Evolutionary conservation across 768 basidiomycete species (phyloP).

Genomic region (Dioszegia aurantiaca): DNA sequence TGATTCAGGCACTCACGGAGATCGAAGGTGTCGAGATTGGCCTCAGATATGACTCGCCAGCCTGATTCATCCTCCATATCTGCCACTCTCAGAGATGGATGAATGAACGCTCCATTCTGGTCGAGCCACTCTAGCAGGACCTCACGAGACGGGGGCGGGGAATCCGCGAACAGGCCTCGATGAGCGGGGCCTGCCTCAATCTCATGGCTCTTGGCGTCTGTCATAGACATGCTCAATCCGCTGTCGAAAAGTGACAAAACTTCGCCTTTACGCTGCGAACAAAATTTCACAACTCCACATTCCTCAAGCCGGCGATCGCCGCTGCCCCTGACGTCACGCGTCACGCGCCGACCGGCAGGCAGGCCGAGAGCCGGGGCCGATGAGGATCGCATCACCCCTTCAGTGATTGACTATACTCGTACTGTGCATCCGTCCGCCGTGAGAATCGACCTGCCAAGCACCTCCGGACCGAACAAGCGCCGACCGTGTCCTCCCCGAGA

Average conservation of each 20-base stretch:
- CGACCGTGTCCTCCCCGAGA: too few relatives aligned
- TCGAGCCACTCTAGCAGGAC: conserved; percentile 4
- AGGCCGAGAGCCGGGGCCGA: too few relatives aligned
- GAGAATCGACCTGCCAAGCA: too few relatives aligned
- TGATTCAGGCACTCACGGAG: background rate
- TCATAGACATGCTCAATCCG: too few relatives aligned
- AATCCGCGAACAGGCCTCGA: background rate
- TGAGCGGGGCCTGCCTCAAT: background rate
- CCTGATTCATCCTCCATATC: conserved; percentile 12
- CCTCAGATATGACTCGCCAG: background rate
- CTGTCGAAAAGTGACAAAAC: too few relatives aligned
- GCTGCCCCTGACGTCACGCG: too few relatives aligned
- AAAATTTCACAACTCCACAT: background rate
- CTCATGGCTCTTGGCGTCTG: too few relatives aligned
- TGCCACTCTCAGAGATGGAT: background rate
- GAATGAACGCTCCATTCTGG: conserved; percentile 4
- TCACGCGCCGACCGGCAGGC: too few relatives aligned
- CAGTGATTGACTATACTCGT: too few relatives aligned
- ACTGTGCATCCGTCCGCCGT: too few relatives aligned
- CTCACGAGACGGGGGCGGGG: conserved; percentile 1
- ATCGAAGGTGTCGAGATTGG: background rate
- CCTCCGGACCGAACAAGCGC: too few relatives aligned
- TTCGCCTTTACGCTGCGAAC: background rate
- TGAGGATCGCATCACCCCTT: too few relatives aligned
- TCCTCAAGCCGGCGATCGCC: background rate